Evolutionary conservation across 192 early-diverging fungal species (phyloP), one percentile per base, ranked within the genome.

Genomic region (Phlyctochytrium planicorne): DNA sequence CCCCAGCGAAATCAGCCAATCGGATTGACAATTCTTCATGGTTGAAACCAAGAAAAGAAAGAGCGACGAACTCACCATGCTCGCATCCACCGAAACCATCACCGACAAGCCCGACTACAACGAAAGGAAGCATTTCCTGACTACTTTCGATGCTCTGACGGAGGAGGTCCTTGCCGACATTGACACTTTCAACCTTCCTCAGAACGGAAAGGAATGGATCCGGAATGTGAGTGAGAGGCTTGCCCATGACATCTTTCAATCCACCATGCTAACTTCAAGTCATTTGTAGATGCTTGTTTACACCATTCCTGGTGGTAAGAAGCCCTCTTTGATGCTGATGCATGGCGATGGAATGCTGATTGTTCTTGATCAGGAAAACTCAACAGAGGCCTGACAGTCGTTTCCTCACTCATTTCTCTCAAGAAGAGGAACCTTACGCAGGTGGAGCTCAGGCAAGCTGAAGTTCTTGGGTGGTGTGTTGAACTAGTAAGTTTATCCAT

Each of bases 381-480:
- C 87, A 99, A 99, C 90, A 91, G 97, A 75, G 97, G 97, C 29
- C 78, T 98, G 59, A 93, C 94, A 2, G 97, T 99, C 20, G 89
- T 92, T 30, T 93, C 94, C 69, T 91, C 96, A 2, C 80, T 97
- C 53, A 76, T 84, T 63, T 91, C 93, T 29, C 80, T 98, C 70
- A 86, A 91, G 59, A 82, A 84, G 53, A 71, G 82, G 34, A 90
- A 89, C 62, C 79, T 94, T 34, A 89, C 91, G 33, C 75, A 80
- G 30, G 91, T 94, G 36, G 90, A 97, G 77, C 83, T 91, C 60
- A 84, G 90, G 69, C 88, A 92, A 75, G 93, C 96, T 35, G 84
- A 92, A 75, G 83, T 95, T 31, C 81, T 98, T 24, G 97, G 97
- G 10, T 99, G 97, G 97, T 85, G 90, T 53, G 85, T 98, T 69